Percentiles rank a stretch among this genome's conserved stretches.
Evolutionary conservation across 495 filamentous ascomycete genomes (phyloP).

Genomic region (Hyphodiscus hymeniophilus): DNA sequence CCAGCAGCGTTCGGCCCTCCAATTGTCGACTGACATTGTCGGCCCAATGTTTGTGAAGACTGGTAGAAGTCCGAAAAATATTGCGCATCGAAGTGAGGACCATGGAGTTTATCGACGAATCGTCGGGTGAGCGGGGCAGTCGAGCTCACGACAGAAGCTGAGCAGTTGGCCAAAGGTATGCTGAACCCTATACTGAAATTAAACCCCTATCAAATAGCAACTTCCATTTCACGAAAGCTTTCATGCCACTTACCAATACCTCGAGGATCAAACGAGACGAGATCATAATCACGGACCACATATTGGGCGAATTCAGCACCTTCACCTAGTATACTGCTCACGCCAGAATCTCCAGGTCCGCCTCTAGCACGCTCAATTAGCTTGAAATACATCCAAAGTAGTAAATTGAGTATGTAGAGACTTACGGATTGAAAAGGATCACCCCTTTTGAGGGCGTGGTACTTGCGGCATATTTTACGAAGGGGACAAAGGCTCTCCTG

Average conservation of each 20-base stretch:
- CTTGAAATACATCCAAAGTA: constrained; percentile 2
- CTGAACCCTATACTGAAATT: too few species aligned
- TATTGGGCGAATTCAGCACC: background rate
- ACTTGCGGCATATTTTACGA: constrained; percentile 6
- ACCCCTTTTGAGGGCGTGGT: constrained; percentile 8
- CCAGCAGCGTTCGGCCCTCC: constrained; percentile 8
- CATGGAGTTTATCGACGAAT: background rate
- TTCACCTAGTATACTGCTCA: background rate
- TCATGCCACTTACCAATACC: constrained; percentile 26
- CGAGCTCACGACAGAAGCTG: too few species aligned
- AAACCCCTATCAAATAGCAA: too few species aligned
- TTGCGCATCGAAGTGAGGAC: background rate
- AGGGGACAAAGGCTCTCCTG: constrained; percentile 6
- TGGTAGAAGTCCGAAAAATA: constrained; percentile 1
- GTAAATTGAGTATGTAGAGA: background rate
- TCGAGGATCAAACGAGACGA: constrained; percentile 48
- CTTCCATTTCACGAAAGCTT: too few species aligned
- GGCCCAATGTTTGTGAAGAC: constrained; percentile 1
- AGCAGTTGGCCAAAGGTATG: constrained; percentile 26
- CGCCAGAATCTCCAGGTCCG: constrained; percentile 13
- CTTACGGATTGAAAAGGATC: constrained; percentile 12
- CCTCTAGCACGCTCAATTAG: background rate
- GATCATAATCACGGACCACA: constrained; percentile 28
- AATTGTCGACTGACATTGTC: constrained; percentile 2
- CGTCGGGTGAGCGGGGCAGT: background rate